Evolutionary conservation across 1,284 basidiomycete species (phyloP), one percentile per base, ranked within the genome.

Genomic region (Violaceomyces palustris): DNA sequence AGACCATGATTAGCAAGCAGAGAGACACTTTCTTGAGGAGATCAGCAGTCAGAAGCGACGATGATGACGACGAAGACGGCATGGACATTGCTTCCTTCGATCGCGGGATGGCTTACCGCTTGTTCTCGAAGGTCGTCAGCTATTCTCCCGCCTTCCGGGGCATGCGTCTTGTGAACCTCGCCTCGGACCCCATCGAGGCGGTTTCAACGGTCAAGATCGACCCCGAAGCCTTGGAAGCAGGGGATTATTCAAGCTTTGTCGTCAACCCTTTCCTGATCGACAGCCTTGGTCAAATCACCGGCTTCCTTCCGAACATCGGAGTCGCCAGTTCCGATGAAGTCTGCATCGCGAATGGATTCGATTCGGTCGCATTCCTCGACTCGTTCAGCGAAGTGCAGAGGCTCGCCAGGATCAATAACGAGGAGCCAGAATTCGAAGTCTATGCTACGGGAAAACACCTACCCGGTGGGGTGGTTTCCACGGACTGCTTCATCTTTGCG

Each of bases 81-180:
- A n/a, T n/a, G n/a, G n/a, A n/a, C n/a, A n/a, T n/a, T n/a, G n/a
- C n/a, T n/a, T n/a, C n/a, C n/a, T n/a, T n/a, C n/a, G 42, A 39
- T n/a, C 36, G 35, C 15, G 40, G 45, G 10, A 28, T 55, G 11
- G 25, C 50, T 25, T 49, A 55, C 37, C 45, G 39, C 36, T 22
- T 23, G 11, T 36, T 60, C 14, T n/a, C 26, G 25, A 17, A 18
- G 7, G 40, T 42, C 12, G 40, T 42, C 14, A 17, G 18, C 17
- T 42, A 42, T 26, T 17, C 19, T 14, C 14, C 32, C 15, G 32
- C 23, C 4, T 42, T 24, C 32, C 33, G 24, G 19, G 40, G 32
- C 32, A 42, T 42, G 31, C n/a, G 23, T 24, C 14, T 26, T 7
- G 33, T 42, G 3, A 12, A 23, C 8, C 17, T 42, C 14, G 9